These are phyloP conservation scores for Pseudonitzschia multiseries DNA, from an alignment of 108 stramenopile genomes.

Conservation along the genomic window DNA sequence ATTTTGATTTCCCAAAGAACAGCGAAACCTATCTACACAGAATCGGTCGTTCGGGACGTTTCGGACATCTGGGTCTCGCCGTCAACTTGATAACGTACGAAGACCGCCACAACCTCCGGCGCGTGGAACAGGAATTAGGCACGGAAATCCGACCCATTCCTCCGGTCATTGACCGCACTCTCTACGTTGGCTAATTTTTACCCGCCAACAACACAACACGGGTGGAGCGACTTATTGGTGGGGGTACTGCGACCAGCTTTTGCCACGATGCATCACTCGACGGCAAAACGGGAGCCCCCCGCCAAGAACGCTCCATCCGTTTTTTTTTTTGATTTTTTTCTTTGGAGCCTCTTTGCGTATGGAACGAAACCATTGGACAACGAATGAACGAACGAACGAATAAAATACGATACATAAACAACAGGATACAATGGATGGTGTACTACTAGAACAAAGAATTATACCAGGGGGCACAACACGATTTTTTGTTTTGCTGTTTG, in stretches of 20 bases:
- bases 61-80: conserved; percentile 97
- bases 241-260: conserved; percentile 22
- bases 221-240: conserved; percentile 42
- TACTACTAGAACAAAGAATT: conserved; percentile 2
- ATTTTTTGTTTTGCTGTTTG: neutral
- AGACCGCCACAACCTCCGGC: conserved; percentile 78
- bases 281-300: conserved; percentile 27
- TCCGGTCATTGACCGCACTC: conserved; percentile 90
- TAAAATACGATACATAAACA: conserved; percentile 6
- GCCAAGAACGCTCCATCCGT: conserved; percentile 54
- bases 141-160: conserved; percentile 99
- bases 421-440: conserved; percentile 11
- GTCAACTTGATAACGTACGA: conserved; percentile 98
- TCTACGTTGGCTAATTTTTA: conserved; percentile 89
- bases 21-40: conserved; percentile 98
- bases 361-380: neutral
- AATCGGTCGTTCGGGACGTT: conserved; percentile 97
- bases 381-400: neutral
- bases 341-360: conserved; percentile 3
- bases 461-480: neutral
- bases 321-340: conserved; percentile 28
- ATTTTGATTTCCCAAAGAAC: conserved; percentile 99
- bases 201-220: neutral
- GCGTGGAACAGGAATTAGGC: conserved; percentile 94
- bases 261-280: neutral